Base-by-base conservation (phyloP, 2,329 filamentous ascomycete species). In the Microdochium trichocladiopsis region DNA sequence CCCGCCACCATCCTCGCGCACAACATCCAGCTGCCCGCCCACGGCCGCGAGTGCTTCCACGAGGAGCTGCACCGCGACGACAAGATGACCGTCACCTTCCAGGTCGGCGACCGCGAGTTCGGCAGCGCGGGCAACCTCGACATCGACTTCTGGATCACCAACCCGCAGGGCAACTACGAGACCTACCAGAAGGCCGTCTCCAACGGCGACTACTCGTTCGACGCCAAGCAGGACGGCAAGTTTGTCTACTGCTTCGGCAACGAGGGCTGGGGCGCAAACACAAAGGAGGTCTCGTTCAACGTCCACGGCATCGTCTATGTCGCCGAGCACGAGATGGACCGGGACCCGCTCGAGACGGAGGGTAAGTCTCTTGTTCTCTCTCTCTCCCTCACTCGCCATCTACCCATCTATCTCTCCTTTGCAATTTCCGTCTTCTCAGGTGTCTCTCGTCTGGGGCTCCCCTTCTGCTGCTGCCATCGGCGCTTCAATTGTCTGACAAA, bases 211-310 rank as follows among this genome's bases (percentile, higher is more conserved):
- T 90, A 95, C 76, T 89, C 89, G 53, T 97, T 99, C 73, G 87
- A 84, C 37, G 92, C 94, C 50, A 77, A 80, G 62, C 74, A 84
- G 66, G 92, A 99, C 70, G 94, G 94, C 59, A 91, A 88, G 74
- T 96, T 88, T 76, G 77, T 82, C 53, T 99, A 99, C 83, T 99
- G 94, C 83, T 99, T 99, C 76, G 95, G 94, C 73, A 99, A 99
- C 74, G 93, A 97, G 78, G 87, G 94, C 71, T 99, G 93, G 91
- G 89, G 90, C 54, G 91, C 92, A 54, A 90, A 90, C 71, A 95
- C 84, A 68, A 99, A 99, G 75, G 94, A 99, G 72, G 93, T 99
- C 51, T 95, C 90, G 52, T 99, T 99, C 83, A 99, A 99, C 71
- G 94, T 99, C 50, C 94, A 99, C 73, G 94, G 94, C 62, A 90